These are phyloP conservation scores for Aspergillus sp. DNA, from an alignment of 2,329 filamentous ascomycete species.

Conservation along the genomic window DNA sequence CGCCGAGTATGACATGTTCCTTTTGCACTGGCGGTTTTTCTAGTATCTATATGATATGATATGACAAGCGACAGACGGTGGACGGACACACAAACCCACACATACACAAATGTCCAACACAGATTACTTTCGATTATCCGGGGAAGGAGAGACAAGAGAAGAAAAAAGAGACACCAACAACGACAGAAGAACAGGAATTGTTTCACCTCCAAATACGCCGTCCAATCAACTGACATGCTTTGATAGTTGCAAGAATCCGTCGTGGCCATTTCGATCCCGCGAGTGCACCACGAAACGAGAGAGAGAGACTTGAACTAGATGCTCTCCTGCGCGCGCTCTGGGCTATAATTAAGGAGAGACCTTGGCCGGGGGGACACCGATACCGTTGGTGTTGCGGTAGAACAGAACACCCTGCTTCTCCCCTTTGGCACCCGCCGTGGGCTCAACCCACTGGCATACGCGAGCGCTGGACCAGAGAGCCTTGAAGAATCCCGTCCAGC, in stretches of 20 bases:
- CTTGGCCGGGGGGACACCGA: conserved; percentile 56
- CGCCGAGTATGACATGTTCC: too few relatives aligned
- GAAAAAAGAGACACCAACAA: neutral
- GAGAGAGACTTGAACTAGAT: too few relatives aligned
- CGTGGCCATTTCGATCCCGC: conserved; percentile 18
- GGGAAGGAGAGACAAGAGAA: neutral
- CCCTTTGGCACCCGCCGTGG: conserved; percentile 68
- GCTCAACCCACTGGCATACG: conserved; percentile 96
- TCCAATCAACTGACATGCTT: conserved; percentile 1
- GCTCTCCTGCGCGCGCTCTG: too few relatives aligned
- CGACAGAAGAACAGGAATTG: neutral
- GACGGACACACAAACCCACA: neutral
- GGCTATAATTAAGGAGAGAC: conserved; percentile 9
- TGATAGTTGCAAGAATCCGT: conserved; percentile 1
- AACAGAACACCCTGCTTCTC: conserved; percentile 80
- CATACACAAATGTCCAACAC: neutral
- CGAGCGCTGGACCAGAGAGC: conserved; percentile 73
- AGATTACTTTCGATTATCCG: neutral
- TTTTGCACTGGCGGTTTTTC: too few relatives aligned
- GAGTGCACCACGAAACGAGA: conserved; percentile 13
- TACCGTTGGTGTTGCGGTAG: conserved; percentile 88
- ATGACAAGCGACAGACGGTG: too few relatives aligned
- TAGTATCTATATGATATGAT: too few relatives aligned
- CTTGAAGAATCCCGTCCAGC: conserved; percentile 72
- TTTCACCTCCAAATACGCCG: conserved; percentile 4